Base-by-base conservation (phyloP, 2,329 filamentous ascomycete genomes). In the Penicillium janthinellum region DNA sequence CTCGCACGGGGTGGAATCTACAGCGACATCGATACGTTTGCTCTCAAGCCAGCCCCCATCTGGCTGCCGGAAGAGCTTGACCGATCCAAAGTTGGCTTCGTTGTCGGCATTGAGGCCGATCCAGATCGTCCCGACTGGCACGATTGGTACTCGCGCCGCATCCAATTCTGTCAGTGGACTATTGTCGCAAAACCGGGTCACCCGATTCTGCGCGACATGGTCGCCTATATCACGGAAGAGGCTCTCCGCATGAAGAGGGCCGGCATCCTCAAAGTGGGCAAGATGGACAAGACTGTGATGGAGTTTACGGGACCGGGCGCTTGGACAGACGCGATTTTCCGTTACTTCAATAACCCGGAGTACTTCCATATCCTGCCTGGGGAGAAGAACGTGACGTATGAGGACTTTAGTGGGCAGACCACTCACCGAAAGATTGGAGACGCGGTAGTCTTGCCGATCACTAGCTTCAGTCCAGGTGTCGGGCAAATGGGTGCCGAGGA, bases 161-260 rank as follows among this genome's bases (percentile, higher is more conserved):
- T 99, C 62, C 95, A 98, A 75, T 98, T 99, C 78, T 99, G 95
- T 79, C 95, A 99, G 76, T 99, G 95, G 95, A 99, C 95, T 1
- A 97, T 99, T 64, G 94, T 98, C 77, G 82, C 90, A 58, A 99
- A 99, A 77, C 90, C 94, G 0, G 95, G 95, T 11, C 95, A 99
- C 74, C 95, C 95, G 0, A 87, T 96, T 12, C 84, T 99, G 59
- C 87, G 93, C 63, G 91, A 97, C 62, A 86, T 96, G 61, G 92
- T 99, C 35, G 83, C 90, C 14, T 89, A 88, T 66, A 93, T 99
- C 71, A 96, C 94, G 0, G 84, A 91, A 64, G 87, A 93, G 73
- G 90, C 93, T 0, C 81, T 98, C 52, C 81, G 83, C 60, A 85
- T 89, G 77, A 92, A 96, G 82, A 82, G 81, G 56, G 77, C 80